Conservation (phyloP, 139 green algal species). For the Raphidocelis subcapitata region DNA sequence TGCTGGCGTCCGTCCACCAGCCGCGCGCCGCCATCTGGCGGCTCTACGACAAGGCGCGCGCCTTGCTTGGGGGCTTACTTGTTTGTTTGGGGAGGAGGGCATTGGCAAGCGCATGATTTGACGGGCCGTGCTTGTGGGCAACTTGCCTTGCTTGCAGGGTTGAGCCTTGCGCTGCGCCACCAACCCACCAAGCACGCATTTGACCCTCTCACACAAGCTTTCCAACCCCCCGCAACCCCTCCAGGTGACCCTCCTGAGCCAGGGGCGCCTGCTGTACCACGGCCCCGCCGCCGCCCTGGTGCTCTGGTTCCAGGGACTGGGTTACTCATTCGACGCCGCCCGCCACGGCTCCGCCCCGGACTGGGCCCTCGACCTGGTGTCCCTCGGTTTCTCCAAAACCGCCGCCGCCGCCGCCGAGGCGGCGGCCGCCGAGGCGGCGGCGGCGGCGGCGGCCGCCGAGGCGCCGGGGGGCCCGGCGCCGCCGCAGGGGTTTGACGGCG, state of each 20-base stretch:
- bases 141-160: too few species aligned
- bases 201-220: not conserved
- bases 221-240: too few species aligned
- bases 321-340: slow-evolving; percentile 23
- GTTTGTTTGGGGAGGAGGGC: not conserved
- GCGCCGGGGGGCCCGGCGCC: not conserved
- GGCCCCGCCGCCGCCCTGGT: slow-evolving; percentile 29
- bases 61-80: not conserved
- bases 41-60: slow-evolving; percentile 67
- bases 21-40: slow-evolving; percentile 74
- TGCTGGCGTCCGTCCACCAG: slow-evolving; percentile 78
- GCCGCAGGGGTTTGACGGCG: too few species aligned
- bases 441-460: not conserved
- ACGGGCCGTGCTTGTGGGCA: too few species aligned
- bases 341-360: slow-evolving; percentile 29
- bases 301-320: slow-evolving; percentile 37
- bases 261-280: slow-evolving; percentile 39
- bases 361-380: slow-evolving; percentile 59
- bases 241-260: slow-evolving; percentile 69
- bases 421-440: not conserved
- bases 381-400: slow-evolving; percentile 58
- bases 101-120: too few species aligned
- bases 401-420: slow-evolving; percentile 16
- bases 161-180: too few species aligned
- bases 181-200: too few species aligned